Percentiles rank a stretch among this genome's conserved stretches.
These are phyloP conservation scores for Stentor roeselii DNA, from an alignment of 73 alveolate genomes.

Conservation along the genomic window DNA sequence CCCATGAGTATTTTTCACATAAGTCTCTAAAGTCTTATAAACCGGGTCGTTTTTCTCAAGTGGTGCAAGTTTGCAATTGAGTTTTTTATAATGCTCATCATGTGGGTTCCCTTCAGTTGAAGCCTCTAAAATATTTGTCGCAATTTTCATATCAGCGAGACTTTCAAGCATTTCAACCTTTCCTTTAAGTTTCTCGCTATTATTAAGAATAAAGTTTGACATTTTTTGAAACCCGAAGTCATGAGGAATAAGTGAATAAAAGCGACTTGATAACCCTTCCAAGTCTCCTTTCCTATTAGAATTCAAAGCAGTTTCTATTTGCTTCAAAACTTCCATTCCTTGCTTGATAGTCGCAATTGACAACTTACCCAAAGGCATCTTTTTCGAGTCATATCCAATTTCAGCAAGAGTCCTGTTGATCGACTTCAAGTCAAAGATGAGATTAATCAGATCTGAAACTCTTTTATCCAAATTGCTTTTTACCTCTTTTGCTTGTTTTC, in stretches of 20 bases:
- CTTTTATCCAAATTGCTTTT: slow-evolving; percentile 39
- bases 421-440: not conserved
- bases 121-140: slow-evolving; percentile 51
- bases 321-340: slow-evolving; percentile 64
- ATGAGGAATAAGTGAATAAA: slow-evolving; percentile 93
- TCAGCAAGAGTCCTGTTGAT: slow-evolving; percentile 26
- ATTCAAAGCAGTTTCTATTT: slow-evolving; percentile 49
- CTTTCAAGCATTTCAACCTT: slow-evolving; percentile 79
- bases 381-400: slow-evolving; percentile 16
- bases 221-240: slow-evolving; percentile 66
- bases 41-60: slow-evolving; percentile 44
- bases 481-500: slow-evolving; percentile 30
- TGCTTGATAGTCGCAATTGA: slow-evolving; percentile 68
- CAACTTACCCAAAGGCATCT: slow-evolving; percentile 11
- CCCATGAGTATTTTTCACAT: slow-evolving; percentile 59
- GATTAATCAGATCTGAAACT: not conserved
- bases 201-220: slow-evolving; percentile 65
- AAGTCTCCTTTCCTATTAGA: slow-evolving; percentile 74
- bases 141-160: slow-evolving; percentile 61
- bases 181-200: slow-evolving; percentile 65
- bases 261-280: slow-evolving; percentile 68
- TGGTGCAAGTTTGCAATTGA: slow-evolving; percentile 51
- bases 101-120: slow-evolving; percentile 34
- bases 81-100: slow-evolving; percentile 55
- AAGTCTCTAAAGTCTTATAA: slow-evolving; percentile 41